These are phyloP conservation scores for Magnaporthales sp. DNA, from an alignment of 2,329 filamentous ascomycete genomes.

Conservation along the genomic window DNA sequence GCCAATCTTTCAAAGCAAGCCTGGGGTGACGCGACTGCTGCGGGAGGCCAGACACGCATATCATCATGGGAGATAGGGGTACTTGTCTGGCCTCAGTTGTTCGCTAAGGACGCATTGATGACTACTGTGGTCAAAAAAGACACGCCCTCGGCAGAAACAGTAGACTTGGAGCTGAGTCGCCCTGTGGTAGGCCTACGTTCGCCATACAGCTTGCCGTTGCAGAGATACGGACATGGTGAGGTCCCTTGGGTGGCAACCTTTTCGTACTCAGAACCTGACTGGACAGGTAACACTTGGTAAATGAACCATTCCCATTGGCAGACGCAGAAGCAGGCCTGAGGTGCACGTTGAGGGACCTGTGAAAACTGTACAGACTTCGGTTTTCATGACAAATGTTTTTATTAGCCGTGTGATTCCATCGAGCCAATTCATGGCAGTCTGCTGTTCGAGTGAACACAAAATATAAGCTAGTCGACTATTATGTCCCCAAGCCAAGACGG, in stretches of 20 bases:
- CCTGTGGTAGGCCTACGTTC: constrained; percentile 61
- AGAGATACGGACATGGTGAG: constrained; percentile 53
- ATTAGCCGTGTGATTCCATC: neutral
- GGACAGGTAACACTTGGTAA: constrained; percentile 36
- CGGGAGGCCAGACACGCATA: constrained; percentile 55
- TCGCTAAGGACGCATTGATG: constrained; percentile 48
- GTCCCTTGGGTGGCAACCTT: constrained; percentile 69
- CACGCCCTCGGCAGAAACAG: constrained; percentile 25
- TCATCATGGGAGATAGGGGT: constrained; percentile 81
- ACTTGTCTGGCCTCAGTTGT: constrained; percentile 65
- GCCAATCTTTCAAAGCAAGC: constrained; percentile 88
- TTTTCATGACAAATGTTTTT: neutral
- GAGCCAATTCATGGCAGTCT: neutral
- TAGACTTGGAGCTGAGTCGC: constrained; percentile 11
- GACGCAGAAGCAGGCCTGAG: neutral
- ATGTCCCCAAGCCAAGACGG: neutral
- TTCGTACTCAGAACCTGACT: constrained; percentile 53
- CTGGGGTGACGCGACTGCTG: constrained; percentile 61
- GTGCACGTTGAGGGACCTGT: neutral
- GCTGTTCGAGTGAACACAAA: neutral
- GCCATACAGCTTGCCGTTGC: constrained; percentile 74
- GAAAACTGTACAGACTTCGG: neutral
- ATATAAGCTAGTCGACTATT: neutral
- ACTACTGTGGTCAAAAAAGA: constrained; percentile 59
- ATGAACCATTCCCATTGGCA: neutral